Conservation (phyloP, 2,329 filamentous ascomycete species). For the Alternaria postmessia region DNA sequence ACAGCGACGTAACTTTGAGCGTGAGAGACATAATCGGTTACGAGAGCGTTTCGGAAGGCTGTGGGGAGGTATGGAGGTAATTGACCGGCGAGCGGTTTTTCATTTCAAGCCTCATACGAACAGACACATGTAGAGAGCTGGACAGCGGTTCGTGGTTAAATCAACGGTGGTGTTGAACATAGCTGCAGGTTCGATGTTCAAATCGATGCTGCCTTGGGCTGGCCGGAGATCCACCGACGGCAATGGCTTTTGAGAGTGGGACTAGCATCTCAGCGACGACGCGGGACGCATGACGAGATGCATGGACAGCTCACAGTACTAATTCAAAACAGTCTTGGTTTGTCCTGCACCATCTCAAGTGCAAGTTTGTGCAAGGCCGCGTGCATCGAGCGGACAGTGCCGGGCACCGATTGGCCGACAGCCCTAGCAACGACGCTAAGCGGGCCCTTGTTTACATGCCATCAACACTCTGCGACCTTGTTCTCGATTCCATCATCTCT, state of each 20-base stretch:
- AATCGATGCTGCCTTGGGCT: constrained; percentile 33
- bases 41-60: constrained; percentile 12
- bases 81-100: constrained; percentile 7
- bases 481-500: constrained; percentile 37
- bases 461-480: constrained; percentile 35
- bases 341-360: neutral
- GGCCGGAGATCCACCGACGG: constrained; percentile 31
- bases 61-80: constrained; percentile 7
- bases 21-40: constrained; percentile 66
- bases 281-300: constrained; percentile 7
- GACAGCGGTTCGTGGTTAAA: neutral
- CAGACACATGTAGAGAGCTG: neutral
- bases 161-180: constrained; percentile 8
- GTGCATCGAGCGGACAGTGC: constrained; percentile 10
- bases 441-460: constrained; percentile 18
- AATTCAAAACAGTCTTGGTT: constrained; percentile 5
- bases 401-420: constrained; percentile 14
- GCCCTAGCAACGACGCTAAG: constrained; percentile 22
- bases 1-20: constrained; percentile 71
- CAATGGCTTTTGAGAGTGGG: constrained; percentile 6
- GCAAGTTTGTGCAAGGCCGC: constrained; percentile 12
- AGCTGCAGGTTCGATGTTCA: constrained; percentile 11
- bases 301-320: constrained; percentile 2
- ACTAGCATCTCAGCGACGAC: constrained; percentile 1
- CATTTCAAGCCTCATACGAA: constrained; percentile 14